These are phyloP conservation scores for Hygrophoropsis aurantiaca DNA, from an alignment of 768 basidiomycete genomes.

Conservation along the genomic window DNA sequence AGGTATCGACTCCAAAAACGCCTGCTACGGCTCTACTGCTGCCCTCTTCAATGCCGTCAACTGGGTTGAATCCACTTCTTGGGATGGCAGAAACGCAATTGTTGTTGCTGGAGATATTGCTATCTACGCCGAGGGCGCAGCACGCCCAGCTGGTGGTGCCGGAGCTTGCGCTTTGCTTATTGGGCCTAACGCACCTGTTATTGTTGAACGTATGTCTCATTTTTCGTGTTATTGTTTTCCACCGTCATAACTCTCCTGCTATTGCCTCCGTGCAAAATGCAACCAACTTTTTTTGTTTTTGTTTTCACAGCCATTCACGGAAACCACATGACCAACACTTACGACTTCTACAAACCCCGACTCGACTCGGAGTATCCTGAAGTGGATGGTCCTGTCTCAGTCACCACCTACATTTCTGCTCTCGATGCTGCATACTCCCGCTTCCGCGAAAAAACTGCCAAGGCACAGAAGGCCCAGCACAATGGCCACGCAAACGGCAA, in stretches of 20 bases:
- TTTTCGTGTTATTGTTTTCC: conserved; percentile 37
- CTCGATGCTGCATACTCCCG: conserved; percentile 86
- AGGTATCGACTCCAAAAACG: conserved; percentile 98
- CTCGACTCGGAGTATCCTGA: conserved; percentile 94
- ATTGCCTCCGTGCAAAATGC: conserved; percentile 2
- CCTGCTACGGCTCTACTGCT: conserved; percentile 98
- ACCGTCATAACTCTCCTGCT: conserved; percentile 33
- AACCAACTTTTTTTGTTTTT: conserved; percentile 10
- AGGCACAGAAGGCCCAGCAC: conserved; percentile 49
- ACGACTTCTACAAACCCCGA: conserved; percentile 99
- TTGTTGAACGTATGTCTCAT: conserved; percentile 82
- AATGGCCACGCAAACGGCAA: conserved; percentile 37
- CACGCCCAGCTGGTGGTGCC: conserved; percentile 95
- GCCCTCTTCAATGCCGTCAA: conserved; percentile 98
- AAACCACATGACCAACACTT: conserved; percentile 95
- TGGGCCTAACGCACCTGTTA: conserved; percentile 93
- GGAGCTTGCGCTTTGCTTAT: conserved; percentile 94
- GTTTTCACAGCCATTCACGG: conserved; percentile 80
- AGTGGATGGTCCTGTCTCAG: conserved; percentile 95
- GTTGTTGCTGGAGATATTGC: conserved; percentile 98
- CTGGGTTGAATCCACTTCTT: conserved; percentile 94
- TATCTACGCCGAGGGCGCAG: conserved; percentile 93
- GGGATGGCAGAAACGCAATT: conserved; percentile 98
- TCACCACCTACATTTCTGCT: conserved; percentile 92
- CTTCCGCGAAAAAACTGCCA: conserved; percentile 80